Evolutionary conservation across 768 basidiomycete genomes (phyloP).

Genomic region (Collybiopsis confluens): DNA sequence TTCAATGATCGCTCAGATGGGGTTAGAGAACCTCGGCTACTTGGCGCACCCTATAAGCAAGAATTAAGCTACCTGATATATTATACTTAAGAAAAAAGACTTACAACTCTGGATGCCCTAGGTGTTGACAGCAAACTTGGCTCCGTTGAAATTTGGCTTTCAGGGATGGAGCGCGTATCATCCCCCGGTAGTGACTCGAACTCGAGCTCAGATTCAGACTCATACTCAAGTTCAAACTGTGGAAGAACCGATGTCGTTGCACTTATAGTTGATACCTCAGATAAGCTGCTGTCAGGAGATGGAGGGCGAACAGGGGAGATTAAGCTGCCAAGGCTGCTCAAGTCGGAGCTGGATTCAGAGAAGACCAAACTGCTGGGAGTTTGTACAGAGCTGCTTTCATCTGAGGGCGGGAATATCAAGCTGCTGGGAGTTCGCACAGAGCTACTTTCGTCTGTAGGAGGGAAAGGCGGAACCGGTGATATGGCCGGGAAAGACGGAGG

Average conservation of each 20-base stretch:
- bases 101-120: slow-evolving; percentile 23
- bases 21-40: not conserved
- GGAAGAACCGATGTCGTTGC: slow-evolving; percentile 34
- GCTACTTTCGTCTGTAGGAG: slow-evolving; percentile 7
- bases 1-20: slow-evolving; percentile 33
- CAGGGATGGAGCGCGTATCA: slow-evolving; percentile 8
- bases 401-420: slow-evolving; percentile 11
- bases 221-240: slow-evolving; percentile 18
- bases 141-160: slow-evolving; percentile 9
- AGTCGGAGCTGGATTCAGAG: not conserved
- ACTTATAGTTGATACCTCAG: slow-evolving; percentile 42
- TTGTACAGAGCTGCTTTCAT: slow-evolving; percentile 5
- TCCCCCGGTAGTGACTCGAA: too few relatives aligned
- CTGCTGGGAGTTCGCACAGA: slow-evolving; percentile 7
- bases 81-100: slow-evolving; percentile 3
- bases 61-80: slow-evolving; percentile 6
- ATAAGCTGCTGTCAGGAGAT: slow-evolving; percentile 31
- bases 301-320: slow-evolving; percentile 35
- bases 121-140: slow-evolving; percentile 14
- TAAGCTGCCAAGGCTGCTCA: slow-evolving; percentile 21
- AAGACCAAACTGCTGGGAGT: slow-evolving; percentile 7
- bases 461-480: slow-evolving; percentile 33
- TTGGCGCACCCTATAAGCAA: slow-evolving; percentile 12
- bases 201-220: slow-evolving; percentile 2
- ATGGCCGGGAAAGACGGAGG: slow-evolving; percentile 24